These are phyloP conservation scores for Cicer arietinum DNA, from an alignment of 306 rosid genomes.

Conservation along the genomic window DNA sequence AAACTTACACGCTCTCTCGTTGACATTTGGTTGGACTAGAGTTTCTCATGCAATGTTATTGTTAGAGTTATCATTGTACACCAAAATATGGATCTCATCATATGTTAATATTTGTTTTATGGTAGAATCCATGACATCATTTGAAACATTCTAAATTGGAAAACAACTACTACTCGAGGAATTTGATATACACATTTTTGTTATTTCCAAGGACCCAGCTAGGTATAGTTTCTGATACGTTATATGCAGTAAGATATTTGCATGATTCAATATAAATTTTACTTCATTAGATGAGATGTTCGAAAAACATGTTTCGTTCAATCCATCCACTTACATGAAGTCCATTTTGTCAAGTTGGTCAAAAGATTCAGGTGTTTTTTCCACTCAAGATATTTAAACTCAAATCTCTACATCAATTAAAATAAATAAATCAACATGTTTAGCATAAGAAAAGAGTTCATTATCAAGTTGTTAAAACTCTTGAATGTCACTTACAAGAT, in stretches of 20 bases:
- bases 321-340: constrained; percentile 61
- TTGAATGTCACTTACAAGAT: constrained; percentile 59
- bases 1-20: constrained; percentile 78
- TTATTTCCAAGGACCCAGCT: constrained; percentile 63
- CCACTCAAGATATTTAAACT: constrained; percentile 82
- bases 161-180: background rate
- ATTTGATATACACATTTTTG: constrained; percentile 60
- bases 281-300: constrained; percentile 1
- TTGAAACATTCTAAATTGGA: background rate
- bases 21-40: constrained; percentile 73
- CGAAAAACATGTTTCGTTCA: background rate
- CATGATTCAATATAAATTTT: constrained; percentile 38
- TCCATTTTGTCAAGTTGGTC: constrained; percentile 56
- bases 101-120: no score
- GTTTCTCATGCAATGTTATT: constrained; percentile 82
- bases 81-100: constrained; percentile 40
- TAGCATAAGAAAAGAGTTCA: background rate
- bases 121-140: no score
- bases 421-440: constrained; percentile 33
- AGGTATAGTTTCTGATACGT: constrained; percentile 74
- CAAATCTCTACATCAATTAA: constrained; percentile 68
- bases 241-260: constrained; percentile 80
- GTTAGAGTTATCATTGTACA: constrained; percentile 79
- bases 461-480: background rate
- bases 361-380: constrained; percentile 71